Percentiles rank a stretch among this genome's conserved stretches.
Evolutionary conservation across 768 basidiomycete species (phyloP).

Genomic region (Asterophora lycoperdoides): DNA sequence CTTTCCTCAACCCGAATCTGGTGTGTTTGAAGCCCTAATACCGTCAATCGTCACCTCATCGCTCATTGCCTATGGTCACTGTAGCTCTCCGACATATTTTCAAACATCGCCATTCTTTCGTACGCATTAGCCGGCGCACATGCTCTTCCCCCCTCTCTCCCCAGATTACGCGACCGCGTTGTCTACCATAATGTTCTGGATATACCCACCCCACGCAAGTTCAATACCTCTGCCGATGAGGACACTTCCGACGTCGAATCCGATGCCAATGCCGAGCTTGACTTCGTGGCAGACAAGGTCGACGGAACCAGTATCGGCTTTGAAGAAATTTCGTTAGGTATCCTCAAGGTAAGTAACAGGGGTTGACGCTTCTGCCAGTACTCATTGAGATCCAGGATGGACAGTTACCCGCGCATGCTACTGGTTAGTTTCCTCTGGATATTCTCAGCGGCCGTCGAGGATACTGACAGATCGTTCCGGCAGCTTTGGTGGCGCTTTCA

Average conservation of each 20-base stretch:
- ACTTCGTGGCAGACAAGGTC: constrained; percentile 28
- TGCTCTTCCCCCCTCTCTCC: constrained; percentile 35
- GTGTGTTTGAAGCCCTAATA: constrained; percentile 21
- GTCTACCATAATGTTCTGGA: constrained; percentile 38
- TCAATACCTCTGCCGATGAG: constrained; percentile 4
- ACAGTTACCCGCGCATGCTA: constrained; percentile 41
- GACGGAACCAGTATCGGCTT: constrained; percentile 41
- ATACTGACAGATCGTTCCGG: not conserved
- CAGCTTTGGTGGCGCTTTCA: constrained; percentile 38
- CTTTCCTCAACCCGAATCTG: constrained; percentile 43
- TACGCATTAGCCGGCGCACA: constrained; percentile 31
- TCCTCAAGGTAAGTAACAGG: constrained; percentile 29
- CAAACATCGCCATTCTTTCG: constrained; percentile 36
- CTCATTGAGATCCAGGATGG: constrained; percentile 28
- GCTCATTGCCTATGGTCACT: not conserved
- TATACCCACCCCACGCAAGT: constrained; percentile 8
- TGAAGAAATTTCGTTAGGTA: constrained; percentile 35
- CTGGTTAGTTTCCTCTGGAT: constrained; percentile 22
- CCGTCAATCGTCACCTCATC: not conserved
- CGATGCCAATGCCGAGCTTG: constrained; percentile 10
- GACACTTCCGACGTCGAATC: constrained; percentile 12
- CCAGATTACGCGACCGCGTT: constrained; percentile 38
- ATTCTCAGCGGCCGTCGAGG: not conserved
- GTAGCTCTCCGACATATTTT: constrained; percentile 42
- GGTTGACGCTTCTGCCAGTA: not conserved